A percentile compares a stretch with the other conserved stretches of the same genome.
Conservation (phyloP, 2,329 filamentous ascomycete genomes). For the Macroventuria anomochaeta region DNA sequence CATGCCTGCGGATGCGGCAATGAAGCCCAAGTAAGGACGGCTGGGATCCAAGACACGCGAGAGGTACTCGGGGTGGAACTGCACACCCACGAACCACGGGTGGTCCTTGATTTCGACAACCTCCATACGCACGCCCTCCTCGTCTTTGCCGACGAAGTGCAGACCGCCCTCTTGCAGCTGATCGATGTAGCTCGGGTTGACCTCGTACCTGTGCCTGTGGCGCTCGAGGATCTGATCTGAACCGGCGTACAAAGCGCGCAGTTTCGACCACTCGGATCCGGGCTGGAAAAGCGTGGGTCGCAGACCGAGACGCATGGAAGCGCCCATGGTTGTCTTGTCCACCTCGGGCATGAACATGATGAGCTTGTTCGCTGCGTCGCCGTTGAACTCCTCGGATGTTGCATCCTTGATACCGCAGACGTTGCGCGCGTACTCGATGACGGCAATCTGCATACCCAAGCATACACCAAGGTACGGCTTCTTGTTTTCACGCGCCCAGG, state of each 20-base stretch:
- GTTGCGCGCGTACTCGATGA: constrained; percentile 85
- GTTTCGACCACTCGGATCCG: constrained; percentile 77
- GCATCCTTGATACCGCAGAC: constrained; percentile 69
- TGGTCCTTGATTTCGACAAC: constrained; percentile 82
- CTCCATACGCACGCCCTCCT: constrained; percentile 80
- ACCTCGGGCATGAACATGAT: constrained; percentile 95
- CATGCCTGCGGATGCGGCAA: constrained; percentile 76
- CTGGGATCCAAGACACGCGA: constrained; percentile 76
- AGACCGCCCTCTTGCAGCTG: constrained; percentile 72
- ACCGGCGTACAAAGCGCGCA: constrained; percentile 75
- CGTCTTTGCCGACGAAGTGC: constrained; percentile 79
- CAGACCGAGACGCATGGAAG: constrained; percentile 84
- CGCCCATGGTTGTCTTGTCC: constrained; percentile 76
- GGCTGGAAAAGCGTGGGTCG: constrained; percentile 77
- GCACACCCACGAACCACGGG: constrained; percentile 83
- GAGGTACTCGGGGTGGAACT: constrained; percentile 89
- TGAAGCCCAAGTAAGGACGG: constrained; percentile 81
- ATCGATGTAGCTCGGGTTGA: constrained; percentile 80
- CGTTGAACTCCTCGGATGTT: constrained; percentile 64
- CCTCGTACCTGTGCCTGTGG: constrained; percentile 89
- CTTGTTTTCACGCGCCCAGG: constrained; percentile 83
- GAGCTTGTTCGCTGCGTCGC: constrained; percentile 68
- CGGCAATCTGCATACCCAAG: constrained; percentile 89
- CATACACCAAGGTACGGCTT: constrained; percentile 89
- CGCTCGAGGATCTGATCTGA: constrained; percentile 65